These are phyloP conservation scores for Xanthoconium purpureum DNA, from an alignment of 768 basidiomycete species.

Conservation along the genomic window DNA sequence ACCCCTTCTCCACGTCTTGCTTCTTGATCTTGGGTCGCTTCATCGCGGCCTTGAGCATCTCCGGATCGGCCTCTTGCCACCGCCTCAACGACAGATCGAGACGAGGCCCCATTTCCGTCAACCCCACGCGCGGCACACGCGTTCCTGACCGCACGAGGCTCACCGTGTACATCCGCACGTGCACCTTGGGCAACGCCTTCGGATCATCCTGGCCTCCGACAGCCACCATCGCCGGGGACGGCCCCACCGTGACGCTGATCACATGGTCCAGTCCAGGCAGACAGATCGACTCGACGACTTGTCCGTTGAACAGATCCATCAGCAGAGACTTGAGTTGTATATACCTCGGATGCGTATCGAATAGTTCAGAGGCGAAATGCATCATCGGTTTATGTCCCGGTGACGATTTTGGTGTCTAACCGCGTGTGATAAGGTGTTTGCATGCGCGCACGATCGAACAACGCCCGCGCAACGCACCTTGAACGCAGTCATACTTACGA, in stretches of 20 bases:
- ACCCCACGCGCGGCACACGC: conserved; percentile 75
- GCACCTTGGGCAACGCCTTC: conserved; percentile 68
- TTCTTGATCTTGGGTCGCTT: conserved; percentile 86
- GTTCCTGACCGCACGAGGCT: conserved; percentile 73
- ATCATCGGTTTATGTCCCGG: conserved; percentile 89
- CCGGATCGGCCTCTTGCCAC: conserved; percentile 69
- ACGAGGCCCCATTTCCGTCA: conserved; percentile 88
- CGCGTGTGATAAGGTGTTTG: neutral
- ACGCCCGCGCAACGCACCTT: conserved; percentile 48
- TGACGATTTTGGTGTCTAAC: conserved; percentile 76
- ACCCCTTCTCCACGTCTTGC: conserved; percentile 76
- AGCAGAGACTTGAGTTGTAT: conserved; percentile 89
- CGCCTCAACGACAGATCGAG: conserved; percentile 81
- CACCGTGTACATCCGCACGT: conserved; percentile 84
- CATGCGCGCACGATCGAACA: neutral
- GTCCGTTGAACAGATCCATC: conserved; percentile 86
- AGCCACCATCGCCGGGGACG: conserved; percentile 40
- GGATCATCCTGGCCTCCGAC: conserved; percentile 35
- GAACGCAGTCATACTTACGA: conserved; percentile 75
- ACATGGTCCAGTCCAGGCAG: conserved; percentile 84
- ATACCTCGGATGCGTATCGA: conserved; percentile 92
- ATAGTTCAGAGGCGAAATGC: conserved; percentile 94
- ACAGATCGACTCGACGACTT: conserved; percentile 79
- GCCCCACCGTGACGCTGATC: conserved; percentile 75
- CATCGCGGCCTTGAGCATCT: conserved; percentile 77